phyloP scores from a whole-genome alignment of 768 basidiomycete genomes.

The Royoungia palumana region DNA sequence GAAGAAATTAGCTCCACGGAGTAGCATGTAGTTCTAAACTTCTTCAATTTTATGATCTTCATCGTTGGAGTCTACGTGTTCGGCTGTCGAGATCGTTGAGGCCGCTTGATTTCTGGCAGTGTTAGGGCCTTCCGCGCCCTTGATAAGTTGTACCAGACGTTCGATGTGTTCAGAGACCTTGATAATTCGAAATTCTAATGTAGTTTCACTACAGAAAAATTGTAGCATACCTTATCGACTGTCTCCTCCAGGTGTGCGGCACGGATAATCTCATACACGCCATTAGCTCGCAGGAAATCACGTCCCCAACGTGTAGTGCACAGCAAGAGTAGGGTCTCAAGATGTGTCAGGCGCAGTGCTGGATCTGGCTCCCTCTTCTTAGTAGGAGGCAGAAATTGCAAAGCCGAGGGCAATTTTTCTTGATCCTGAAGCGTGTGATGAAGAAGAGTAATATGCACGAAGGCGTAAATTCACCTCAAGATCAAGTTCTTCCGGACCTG shows the following conservation, averaged over 20 bases:
- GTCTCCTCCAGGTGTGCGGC: conserved; percentile 74
- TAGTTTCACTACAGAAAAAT: not conserved
- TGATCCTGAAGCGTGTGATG: conserved; percentile 59
- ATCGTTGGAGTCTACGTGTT: conserved; percentile 42
- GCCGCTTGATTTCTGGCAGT: conserved; percentile 39
- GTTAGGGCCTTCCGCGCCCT: conserved; percentile 66
- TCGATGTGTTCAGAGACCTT: conserved; percentile 88
- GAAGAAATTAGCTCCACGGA: conserved; percentile 1
- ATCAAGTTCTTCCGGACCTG: conserved; percentile 94
- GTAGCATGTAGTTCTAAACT: conserved; percentile 42
- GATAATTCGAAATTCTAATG: not conserved
- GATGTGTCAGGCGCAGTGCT: conserved; percentile 70
- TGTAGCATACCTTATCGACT: conserved; percentile 62
- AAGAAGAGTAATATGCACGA: not conserved
- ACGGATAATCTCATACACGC: conserved; percentile 84
- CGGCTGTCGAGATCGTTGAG: conserved; percentile 18
- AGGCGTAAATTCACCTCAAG: conserved; percentile 59
- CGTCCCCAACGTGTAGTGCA: conserved; percentile 90
- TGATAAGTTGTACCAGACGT: conserved; percentile 81
- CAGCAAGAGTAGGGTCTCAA: conserved; percentile 87
- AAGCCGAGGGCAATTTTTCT: conserved; percentile 76
- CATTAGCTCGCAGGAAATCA: conserved; percentile 71
- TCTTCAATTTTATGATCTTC: conserved; percentile 77
- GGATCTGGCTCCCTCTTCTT: conserved; percentile 83
- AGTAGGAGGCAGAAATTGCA: conserved; percentile 84